phyloP scores from a whole-genome alignment of 2,329 filamentous ascomycete species.

The Paecilomyces niveus region DNA sequence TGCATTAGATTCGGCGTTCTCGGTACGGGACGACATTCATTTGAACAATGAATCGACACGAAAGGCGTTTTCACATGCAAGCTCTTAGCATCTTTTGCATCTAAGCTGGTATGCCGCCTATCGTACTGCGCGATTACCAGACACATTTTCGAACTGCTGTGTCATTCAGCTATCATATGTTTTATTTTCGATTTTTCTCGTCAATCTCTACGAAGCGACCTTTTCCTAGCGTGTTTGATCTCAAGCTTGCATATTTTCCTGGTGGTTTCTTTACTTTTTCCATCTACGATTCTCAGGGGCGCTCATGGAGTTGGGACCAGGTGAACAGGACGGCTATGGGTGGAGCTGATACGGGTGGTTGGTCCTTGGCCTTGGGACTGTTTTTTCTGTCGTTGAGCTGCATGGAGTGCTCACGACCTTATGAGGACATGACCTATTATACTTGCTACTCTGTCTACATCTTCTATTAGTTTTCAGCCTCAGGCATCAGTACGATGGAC shows the following conservation, averaged over 20 bases:
- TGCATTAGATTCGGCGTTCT: conserved; percentile 31
- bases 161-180: not conserved
- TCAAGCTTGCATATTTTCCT: not conserved
- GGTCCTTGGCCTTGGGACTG: not conserved
- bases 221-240: not conserved
- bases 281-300: not conserved
- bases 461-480: not conserved
- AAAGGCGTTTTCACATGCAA: conserved; percentile 13
- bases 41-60: conserved; percentile 13
- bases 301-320: conserved; percentile 3
- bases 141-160: not conserved
- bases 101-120: conserved; percentile 1
- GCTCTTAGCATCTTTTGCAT: conserved; percentile 25
- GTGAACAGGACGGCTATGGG: not conserved
- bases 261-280: not conserved
- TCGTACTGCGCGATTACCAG: not conserved
- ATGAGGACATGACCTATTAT: not conserved
- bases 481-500: not conserved
- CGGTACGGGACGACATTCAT: conserved; percentile 16
- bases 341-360: not conserved
- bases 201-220: not conserved
- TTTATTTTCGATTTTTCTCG: not conserved
- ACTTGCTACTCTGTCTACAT: not conserved
- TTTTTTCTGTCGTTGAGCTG: not conserved
- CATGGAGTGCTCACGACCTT: not conserved